These are phyloP conservation scores for Zygoascus biomembranicola DNA, from an alignment of 805 yeast genomes.

Conservation along the genomic window DNA sequence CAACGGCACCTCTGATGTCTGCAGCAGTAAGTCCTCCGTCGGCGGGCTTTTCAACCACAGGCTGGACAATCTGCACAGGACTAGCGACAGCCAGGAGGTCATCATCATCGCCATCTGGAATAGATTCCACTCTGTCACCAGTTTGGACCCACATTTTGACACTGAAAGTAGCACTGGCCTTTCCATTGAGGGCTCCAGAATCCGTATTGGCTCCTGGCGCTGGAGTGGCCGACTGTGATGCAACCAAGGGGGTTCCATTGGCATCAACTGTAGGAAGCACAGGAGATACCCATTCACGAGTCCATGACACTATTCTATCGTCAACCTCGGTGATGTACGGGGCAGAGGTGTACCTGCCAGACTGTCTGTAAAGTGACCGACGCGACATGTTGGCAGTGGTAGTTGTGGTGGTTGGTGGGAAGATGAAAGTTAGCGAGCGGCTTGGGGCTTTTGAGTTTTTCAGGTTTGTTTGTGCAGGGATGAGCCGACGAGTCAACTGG, in stretches of 20 bases:
- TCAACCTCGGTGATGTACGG: constrained; percentile 15
- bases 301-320: constrained; percentile 25
- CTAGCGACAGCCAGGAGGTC: constrained; percentile 40
- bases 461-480: too few species aligned
- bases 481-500: too few species aligned
- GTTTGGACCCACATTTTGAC: constrained; percentile 29
- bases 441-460: too few species aligned
- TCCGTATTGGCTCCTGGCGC: constrained; percentile 2
- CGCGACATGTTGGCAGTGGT: constrained; percentile 9
- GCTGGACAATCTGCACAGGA: constrained; percentile 21
- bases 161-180: constrained; percentile 16
- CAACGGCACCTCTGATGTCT: constrained; percentile 50
- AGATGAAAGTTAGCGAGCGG: background rate
- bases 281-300: constrained; percentile 23
- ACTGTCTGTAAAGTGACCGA: constrained; percentile 18
- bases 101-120: constrained; percentile 26
- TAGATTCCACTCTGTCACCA: constrained; percentile 13
- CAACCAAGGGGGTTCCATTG: background rate
- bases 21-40: constrained; percentile 34
- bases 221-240: constrained; percentile 6
- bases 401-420: background rate
- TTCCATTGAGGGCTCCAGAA: constrained; percentile 18
- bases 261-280: constrained; percentile 2
- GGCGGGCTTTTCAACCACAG: constrained; percentile 10
- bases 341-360: constrained; percentile 13